Percentiles rank a stretch among this genome's conserved stretches.
Evolutionary conservation across 139 green algal species (phyloP).

Genomic region (Chlorella sp.): DNA sequence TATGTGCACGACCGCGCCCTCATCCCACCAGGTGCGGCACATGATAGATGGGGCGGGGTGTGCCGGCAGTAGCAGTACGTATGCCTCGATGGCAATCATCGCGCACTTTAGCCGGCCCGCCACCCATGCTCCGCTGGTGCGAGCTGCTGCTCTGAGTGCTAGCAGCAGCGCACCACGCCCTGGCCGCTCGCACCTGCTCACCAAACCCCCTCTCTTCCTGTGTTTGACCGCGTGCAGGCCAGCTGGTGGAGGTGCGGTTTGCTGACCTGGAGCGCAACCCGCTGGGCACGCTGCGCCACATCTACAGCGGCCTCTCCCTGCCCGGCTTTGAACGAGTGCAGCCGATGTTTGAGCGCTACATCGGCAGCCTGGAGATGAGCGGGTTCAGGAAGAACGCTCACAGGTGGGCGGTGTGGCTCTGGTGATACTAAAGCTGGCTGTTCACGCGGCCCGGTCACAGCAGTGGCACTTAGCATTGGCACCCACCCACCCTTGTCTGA

Average conservation of each 20-base stretch:
- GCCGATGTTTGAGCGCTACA: conserved; percentile 38
- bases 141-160: neutral
- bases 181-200: neutral
- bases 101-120: neutral
- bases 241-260: conserved; percentile 59
- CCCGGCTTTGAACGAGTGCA: conserved; percentile 17
- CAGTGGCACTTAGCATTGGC: neutral
- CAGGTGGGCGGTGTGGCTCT: conserved; percentile 1
- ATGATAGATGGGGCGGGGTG: too few species aligned
- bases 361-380: conserved; percentile 19
- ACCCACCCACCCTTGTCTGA: neutral
- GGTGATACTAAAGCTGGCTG: neutral
- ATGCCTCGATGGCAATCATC: neutral
- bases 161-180: too few species aligned
- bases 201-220: neutral
- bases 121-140: neutral
- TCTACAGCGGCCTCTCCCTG: conserved; percentile 55
- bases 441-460: neutral
- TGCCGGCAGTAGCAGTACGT: neutral
- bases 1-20: conserved; percentile 39
- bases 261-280: conserved; percentile 59
- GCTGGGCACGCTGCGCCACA: conserved; percentile 40
- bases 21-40: conserved; percentile 14
- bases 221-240: too few species aligned
- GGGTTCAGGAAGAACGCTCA: conserved; percentile 67